Evolutionary conservation across 768 basidiomycete species (phyloP).

Genomic region (Termitomyces heimii): DNA sequence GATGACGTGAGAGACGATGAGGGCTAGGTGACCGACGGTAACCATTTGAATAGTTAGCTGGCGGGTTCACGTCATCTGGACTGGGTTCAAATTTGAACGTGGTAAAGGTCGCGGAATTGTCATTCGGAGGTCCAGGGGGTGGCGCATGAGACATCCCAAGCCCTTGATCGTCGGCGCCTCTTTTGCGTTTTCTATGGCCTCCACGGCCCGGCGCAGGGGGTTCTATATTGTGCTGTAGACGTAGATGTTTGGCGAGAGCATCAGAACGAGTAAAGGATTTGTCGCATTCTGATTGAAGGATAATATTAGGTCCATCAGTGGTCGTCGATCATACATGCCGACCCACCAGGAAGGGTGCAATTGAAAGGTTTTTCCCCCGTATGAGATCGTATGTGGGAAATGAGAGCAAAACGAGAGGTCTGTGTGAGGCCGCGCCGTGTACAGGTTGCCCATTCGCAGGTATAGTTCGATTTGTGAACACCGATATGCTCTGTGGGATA

Average conservation of each 20-base stretch:
- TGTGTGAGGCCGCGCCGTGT: constrained; percentile 75
- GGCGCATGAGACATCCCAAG: constrained; percentile 17
- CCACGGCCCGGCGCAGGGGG: constrained; percentile 71
- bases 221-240: constrained; percentile 76
- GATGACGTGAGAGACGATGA: constrained; percentile 3
- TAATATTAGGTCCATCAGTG: constrained; percentile 1
- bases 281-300: constrained; percentile 66
- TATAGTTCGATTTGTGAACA: constrained; percentile 77
- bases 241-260: constrained; percentile 89
- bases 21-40: constrained; percentile 16
- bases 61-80: constrained; percentile 24
- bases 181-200: constrained; percentile 66
- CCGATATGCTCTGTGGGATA: constrained; percentile 64
- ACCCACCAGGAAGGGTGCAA: constrained; percentile 72
- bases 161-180: constrained; percentile 35
- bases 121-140: constrained; percentile 16
- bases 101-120: constrained; percentile 34
- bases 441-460: constrained; percentile 88
- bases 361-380: constrained; percentile 94
- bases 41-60: constrained; percentile 12
- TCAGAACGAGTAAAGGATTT: constrained; percentile 94
- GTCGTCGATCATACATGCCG: not conserved
- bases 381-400: constrained; percentile 87
- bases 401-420: constrained; percentile 84
- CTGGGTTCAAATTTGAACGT: constrained; percentile 62